phyloP scores from a whole-genome alignment of 2,329 filamentous ascomycete genomes.

The Fusarium buxicola region DNA sequence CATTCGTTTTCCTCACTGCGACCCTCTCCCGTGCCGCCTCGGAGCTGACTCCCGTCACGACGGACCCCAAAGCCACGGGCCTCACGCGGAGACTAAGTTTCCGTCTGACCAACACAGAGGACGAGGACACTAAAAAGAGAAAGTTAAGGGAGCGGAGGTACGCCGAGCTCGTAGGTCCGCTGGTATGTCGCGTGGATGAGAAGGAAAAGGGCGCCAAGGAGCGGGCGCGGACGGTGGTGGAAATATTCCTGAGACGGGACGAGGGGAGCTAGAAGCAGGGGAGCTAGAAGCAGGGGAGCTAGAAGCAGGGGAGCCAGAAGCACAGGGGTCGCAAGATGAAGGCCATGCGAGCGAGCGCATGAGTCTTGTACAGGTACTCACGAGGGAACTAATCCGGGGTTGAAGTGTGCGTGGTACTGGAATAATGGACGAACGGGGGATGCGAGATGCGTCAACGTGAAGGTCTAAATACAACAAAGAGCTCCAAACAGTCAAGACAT shows the following conservation, averaged over 20 bases:
- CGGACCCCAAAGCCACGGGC: slow-evolving; percentile 46
- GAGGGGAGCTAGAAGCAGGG: slow-evolving; percentile 49
- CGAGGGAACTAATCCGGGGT: slow-evolving; percentile 23
- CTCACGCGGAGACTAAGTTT: slow-evolving; percentile 62
- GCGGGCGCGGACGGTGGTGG: slow-evolving; percentile 73
- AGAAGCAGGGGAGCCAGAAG: slow-evolving; percentile 51
- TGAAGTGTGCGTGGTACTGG: slow-evolving; percentile 14
- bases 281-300: slow-evolving; percentile 50
- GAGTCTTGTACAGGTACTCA: slow-evolving; percentile 10
- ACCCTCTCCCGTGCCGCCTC: slow-evolving; percentile 71
- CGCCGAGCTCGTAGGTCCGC: slow-evolving; percentile 72
- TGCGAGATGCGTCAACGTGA: neutral
- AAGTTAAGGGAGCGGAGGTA: slow-evolving; percentile 70
- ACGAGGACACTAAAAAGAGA: slow-evolving; percentile 56
- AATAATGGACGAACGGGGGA: neutral
- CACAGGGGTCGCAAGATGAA: slow-evolving; percentile 27
- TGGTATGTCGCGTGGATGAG: slow-evolving; percentile 68
- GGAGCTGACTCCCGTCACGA: slow-evolving; percentile 59
- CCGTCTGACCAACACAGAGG: slow-evolving; percentile 49
- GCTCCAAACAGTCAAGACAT: neutral
- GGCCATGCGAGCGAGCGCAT: slow-evolving; percentile 27
- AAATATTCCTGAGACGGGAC: slow-evolving; percentile 69
- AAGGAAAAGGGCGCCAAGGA: slow-evolving; percentile 72
- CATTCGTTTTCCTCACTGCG: slow-evolving; percentile 86
- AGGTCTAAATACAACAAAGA: slow-evolving; percentile 12